Evolutionary conservation across 164 flowering plant genomes (phyloP), one percentile per base, ranked within the genome.

Genomic region (Taxillus chinensis): DNA sequence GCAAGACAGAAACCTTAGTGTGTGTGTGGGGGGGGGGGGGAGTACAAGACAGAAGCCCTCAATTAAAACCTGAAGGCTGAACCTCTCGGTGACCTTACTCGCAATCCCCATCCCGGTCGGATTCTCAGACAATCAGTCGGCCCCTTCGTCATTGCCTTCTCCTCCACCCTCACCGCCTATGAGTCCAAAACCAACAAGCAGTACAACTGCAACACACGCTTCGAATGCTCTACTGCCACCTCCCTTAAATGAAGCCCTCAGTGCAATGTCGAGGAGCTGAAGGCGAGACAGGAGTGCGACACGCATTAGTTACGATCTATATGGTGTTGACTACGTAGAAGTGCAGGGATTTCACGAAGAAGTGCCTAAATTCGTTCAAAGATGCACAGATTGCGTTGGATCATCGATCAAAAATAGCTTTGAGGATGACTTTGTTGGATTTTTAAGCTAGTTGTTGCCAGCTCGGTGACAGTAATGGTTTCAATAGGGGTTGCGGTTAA

Each of bases 181-280:
- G 41, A 70, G 45, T 64, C 83, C 61, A 66, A 65, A 50, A 58
- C 82, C 67, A 17, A 57, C 61, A 45, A 67, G 4, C 89, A 84
- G 62, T 83, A 86, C 70, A 77, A 79, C 64, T 63, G 60, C 8
- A 86, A 81, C 0, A 77, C 81, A 7, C 69, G 84, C 59, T 70
- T 84, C 57, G 89, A 84, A 1, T 84, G 89, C 78, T 71, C 89
- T 54, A 62, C 82, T 11, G 15, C 58, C 61, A 82, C 89, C 0
- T 80, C 89, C 8, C 55, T 53, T 68, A 74, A 65, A 59, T 84
- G 89, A 58, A 74, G 67, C 62, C 75, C 83, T 7, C 81, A 84
- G 0, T 84, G 84, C 7, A 11, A 46, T 6, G 48, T 39, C 12
- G 40, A 11, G 12, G 75, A 74, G 43, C 57, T 75, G 41, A 70